Evolutionary conservation across 306 rosid genomes (phyloP), one percentile per base, ranked within the genome.

Genomic region (Corylus americana): DNA sequence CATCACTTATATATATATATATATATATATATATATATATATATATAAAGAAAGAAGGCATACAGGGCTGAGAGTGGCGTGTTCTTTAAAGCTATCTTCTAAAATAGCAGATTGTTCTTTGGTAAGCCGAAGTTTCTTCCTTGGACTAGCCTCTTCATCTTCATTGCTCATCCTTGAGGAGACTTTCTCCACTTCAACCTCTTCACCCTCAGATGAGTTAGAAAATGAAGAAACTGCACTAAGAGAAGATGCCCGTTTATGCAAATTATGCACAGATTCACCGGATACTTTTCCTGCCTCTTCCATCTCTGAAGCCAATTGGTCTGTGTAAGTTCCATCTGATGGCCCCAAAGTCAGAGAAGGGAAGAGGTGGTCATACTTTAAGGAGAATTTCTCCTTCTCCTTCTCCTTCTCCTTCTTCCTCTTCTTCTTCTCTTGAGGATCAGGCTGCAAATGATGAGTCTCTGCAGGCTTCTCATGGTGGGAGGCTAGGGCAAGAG

Each of bases 51-150:
- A 74, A 8, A 74, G 68, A 50, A 8, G 50, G 5, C 1, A 76
- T 88, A 95, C 98, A 53, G 94, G 93, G 78, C 81, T 89, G 74
- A 95, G 96, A 79, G 97, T 90, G 42, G 94, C 39, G 70, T 89
- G 91, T 18, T 87, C 82, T 81, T 80, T 87, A 78, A 89, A 89
- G 80, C 81, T 89, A 35, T 89, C 92, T 73, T 95, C 98, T 59
- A 95, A 83, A 42, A 89, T 49, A 55, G 85, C 85, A 3, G 98
- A 88, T 83, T 95, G 98, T 64, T 92, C 58, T 86, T 91, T 91
- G 22, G 92, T 87, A 70, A 95, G 94, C 83, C 98, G 86, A 25
- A 95, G 97, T 82, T 95, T 95, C 90, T 95, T 95, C 78, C 91
- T 86, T 4, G 90, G 84, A 81, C 83, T 82, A 71, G 86, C 88